Evolutionary conservation across 495 filamentous ascomycete genomes (phyloP), one percentile per base, ranked within the genome.

Genomic region (Xylaria acuta): DNA sequence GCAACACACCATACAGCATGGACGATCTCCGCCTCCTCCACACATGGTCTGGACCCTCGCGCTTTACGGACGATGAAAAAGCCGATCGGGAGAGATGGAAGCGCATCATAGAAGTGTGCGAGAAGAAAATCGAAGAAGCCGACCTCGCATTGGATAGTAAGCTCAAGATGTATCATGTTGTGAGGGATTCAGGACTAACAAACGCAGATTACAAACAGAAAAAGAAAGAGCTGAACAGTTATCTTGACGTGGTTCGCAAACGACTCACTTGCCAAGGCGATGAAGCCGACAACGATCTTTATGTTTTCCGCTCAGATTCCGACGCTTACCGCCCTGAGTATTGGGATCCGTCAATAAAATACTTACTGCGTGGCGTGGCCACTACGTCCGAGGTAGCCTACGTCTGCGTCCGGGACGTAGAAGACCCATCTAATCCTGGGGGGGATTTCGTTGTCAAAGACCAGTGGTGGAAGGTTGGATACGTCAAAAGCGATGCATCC

Each of bases 401-500:
- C 54, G 67, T 84, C 49, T 82, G 82, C 69, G 76, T 79, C 38
- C 78, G 79, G 18, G 54, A 73, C 38, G 78, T 71, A 16, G 69
- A 66, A 2, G 73, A 73, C 11, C 32, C 73, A 7, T 77, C 77
- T 58, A 75, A 76, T 27, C 9, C 75, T 14, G 71, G 71, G 11
- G 76, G 70, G 16, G 64, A 16, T 14, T 4, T 66, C 9, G n/a
- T 56, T 9, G 43, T 72, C 36, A 69, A 38, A 1, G 83, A 84
- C 43, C 81, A 84, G 56, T 86, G 84, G 84, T 86, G 80, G 79
- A 83, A 81, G 67, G 71, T 84, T 51, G 79, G 73, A 64, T 81
- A 78, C 54, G 69, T 72, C 1, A 56, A 67, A 2, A 72, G 72
- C 3, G 75, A 80, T 30, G 70, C 76, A 16, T 73, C 76, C 22